Conservation (phyloP, 176 grass and related monocot genomes). For the Lolium perenne region DNA sequence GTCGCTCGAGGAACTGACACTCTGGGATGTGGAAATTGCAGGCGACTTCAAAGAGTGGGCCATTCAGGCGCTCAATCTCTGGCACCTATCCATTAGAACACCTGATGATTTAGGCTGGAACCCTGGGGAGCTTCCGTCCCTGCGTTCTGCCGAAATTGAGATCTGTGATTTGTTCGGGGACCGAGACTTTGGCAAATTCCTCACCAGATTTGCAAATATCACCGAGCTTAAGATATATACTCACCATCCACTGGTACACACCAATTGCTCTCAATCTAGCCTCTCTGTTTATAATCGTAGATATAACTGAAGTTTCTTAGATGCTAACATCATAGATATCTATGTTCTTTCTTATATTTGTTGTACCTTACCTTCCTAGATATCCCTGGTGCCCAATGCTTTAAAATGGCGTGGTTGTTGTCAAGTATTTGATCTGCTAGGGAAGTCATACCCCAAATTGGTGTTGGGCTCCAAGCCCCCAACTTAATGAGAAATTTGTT, state of each 20-base stretch:
- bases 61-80: conserved; percentile 31
- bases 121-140: neutral
- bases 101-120: conserved; percentile 34
- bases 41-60: conserved; percentile 25
- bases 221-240: neutral
- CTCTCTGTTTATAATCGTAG: neutral
- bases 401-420: no score
- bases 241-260: neutral
- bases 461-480: no score
- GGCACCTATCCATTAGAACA: conserved; percentile 1
- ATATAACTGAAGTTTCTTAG: neutral
- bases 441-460: no score
- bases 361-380: neutral
- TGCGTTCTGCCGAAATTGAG: conserved; percentile 28
- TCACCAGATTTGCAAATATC: neutral
- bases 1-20: conserved; percentile 10
- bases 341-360: neutral
- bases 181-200: conserved; percentile 30
- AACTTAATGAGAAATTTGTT: no score
- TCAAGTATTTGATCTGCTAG: no score
- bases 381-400: neutral
- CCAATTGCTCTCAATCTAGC: neutral
- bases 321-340: no score
- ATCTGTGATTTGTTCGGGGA: conserved; percentile 6
- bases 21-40: neutral